Conservation (phyloP, 306 rosid species). For the peach (Prunus persica) region Prunus_persica_NCBIv2 NC_034010.1:24042501-24043000, state of each 20-base stretch:
- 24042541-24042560: constrained; percentile 49
- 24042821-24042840: constrained; percentile 26
- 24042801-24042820: constrained; percentile 34
- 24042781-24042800: constrained; percentile 4
- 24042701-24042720: constrained; percentile 29
- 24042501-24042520: constrained; percentile 28
- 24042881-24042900: constrained; percentile 11
- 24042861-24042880: constrained; percentile 22
- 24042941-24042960: constrained; percentile 38
- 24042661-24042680: constrained; percentile 21
- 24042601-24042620: constrained; percentile 18
- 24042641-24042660: constrained; percentile 39
- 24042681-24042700: constrained; percentile 36
- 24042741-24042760: constrained; percentile 7
- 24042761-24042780: constrained; percentile 4
- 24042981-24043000: constrained; percentile 70
- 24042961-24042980: constrained; percentile 64
- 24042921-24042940: constrained; percentile 48
- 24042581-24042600: background rate
- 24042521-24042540: constrained; percentile 34
- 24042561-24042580: constrained; percentile 17
- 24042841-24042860: constrained; percentile 34
- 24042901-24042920: constrained; percentile 7
- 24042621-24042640: constrained; percentile 53
- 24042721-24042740: constrained; percentile 29